Conservation (phyloP, 305 asterid species). For the Fraxinus ornus region DNA sequence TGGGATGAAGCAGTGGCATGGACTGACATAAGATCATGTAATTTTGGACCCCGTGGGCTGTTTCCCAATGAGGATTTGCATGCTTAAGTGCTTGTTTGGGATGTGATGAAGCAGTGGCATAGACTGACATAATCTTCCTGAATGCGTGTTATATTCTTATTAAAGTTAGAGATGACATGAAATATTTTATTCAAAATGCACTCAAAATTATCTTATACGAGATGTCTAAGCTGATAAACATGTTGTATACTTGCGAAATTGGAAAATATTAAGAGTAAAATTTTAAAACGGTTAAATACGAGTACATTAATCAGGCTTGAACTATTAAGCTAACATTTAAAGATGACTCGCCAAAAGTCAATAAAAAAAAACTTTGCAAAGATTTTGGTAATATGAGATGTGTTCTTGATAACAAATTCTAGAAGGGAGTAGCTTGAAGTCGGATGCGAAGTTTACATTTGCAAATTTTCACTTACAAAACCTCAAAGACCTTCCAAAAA, state of each 20-base stretch:
- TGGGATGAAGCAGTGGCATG: constrained; percentile 19
- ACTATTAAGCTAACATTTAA: background rate
- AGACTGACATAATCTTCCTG: background rate
- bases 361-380: background rate
- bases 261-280: background rate
- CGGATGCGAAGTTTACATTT: background rate
- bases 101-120: background rate
- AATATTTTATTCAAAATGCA: background rate
- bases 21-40: constrained; percentile 32
- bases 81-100: background rate
- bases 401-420: background rate
- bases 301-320: background rate
- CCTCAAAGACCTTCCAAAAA: background rate
- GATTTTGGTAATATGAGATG: background rate
- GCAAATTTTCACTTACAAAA: background rate
- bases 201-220: background rate
- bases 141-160: background rate
- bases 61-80: constrained; percentile 20
- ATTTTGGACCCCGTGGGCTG: constrained; percentile 24
- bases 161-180: background rate
- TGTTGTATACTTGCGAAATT: too few species aligned
- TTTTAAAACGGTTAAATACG: background rate
- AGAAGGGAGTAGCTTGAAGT: background rate
- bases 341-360: too few species aligned
- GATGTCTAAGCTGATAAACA: background rate